A percentile compares a stretch with the other conserved stretches of the same genome.
These are phyloP conservation scores for Exophiala xenobiotica DNA, from an alignment of 2,329 filamentous ascomycete species.

Conservation along the genomic window DNA sequence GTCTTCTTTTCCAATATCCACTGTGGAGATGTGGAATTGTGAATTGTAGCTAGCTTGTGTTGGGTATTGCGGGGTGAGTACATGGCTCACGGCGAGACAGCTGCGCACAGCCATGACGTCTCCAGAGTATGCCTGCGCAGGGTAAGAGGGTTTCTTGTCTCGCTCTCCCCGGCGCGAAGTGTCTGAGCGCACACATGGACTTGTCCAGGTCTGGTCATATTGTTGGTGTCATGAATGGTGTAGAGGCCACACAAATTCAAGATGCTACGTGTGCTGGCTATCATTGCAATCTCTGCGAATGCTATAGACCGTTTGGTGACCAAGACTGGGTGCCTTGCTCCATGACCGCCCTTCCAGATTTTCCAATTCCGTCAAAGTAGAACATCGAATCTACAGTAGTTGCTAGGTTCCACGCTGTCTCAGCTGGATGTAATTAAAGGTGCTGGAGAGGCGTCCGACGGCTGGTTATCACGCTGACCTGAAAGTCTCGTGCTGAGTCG, in stretches of 20 bases:
- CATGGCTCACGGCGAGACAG: not conserved
- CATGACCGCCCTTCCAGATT: not conserved
- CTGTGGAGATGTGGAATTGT: not conserved
- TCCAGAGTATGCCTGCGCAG: not conserved
- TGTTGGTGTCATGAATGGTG: no score
- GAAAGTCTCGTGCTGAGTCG: not conserved
- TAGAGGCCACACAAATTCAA: not conserved
- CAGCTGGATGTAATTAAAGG: not conserved
- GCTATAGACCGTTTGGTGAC: not conserved
- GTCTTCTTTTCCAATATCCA: no score
- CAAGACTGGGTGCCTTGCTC: not conserved
- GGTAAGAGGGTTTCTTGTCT: not conserved
- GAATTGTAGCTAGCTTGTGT: not conserved
- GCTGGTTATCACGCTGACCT: not conserved
- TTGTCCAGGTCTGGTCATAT: not conserved
- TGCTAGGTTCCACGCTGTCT: not conserved
- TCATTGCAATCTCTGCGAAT: not conserved
- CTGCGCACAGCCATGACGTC: not conserved
- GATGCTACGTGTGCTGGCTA: not conserved
- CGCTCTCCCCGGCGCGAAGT: not conserved
- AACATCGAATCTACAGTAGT: not conserved
- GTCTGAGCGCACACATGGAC: not conserved
- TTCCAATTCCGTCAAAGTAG: not conserved
- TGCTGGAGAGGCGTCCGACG: not conserved
- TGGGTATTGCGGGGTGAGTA: not conserved